Evolutionary conservation across 2,329 filamentous ascomycete species (phyloP).

Genomic region (Alternaria sp.): DNA sequence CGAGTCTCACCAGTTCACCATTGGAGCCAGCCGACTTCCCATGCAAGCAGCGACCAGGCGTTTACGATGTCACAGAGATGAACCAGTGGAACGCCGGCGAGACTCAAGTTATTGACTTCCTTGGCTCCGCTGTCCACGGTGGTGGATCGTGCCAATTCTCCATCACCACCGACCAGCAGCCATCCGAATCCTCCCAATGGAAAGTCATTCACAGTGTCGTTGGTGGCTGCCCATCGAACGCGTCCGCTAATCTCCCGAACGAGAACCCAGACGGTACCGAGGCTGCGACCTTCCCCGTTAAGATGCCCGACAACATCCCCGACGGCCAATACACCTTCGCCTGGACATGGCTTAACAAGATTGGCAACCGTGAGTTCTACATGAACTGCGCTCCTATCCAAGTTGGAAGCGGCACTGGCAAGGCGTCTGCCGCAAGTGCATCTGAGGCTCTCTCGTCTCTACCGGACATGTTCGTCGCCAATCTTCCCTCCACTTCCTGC

Average conservation of each 20-base stretch:
- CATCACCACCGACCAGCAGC: conserved; percentile 79
- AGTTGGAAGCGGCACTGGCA: conserved; percentile 61
- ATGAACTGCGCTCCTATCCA: conserved; percentile 89
- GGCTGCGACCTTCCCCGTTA: conserved; percentile 73
- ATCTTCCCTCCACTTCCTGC: conserved; percentile 65
- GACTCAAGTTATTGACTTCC: conserved; percentile 42
- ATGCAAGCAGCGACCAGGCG: conserved; percentile 70
- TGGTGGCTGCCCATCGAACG: conserved; percentile 78
- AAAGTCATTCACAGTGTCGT: conserved; percentile 89
- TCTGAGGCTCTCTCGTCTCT: conserved; percentile 60
- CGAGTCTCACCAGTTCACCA: conserved; percentile 65
- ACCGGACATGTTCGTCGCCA: conserved; percentile 78
- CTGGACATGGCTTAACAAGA: conserved; percentile 94
- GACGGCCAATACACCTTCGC: conserved; percentile 79
- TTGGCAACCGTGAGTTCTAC: conserved; percentile 96
- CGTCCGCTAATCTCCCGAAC: conserved; percentile 51
- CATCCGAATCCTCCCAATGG: conserved; percentile 66
- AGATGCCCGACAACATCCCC: conserved; percentile 72
- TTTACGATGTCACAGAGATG: conserved; percentile 64
- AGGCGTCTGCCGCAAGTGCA: conserved; percentile 17
- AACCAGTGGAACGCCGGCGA: conserved; percentile 63
- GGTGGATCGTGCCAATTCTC: conserved; percentile 92
- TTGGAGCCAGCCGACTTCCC: conserved; percentile 73
- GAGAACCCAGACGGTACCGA: conserved; percentile 38
- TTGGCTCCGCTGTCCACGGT: conserved; percentile 73